These are phyloP conservation scores for Discostella pseudostelligera DNA, from an alignment of 108 stramenopile genomes.

Conservation along the genomic window DNA sequence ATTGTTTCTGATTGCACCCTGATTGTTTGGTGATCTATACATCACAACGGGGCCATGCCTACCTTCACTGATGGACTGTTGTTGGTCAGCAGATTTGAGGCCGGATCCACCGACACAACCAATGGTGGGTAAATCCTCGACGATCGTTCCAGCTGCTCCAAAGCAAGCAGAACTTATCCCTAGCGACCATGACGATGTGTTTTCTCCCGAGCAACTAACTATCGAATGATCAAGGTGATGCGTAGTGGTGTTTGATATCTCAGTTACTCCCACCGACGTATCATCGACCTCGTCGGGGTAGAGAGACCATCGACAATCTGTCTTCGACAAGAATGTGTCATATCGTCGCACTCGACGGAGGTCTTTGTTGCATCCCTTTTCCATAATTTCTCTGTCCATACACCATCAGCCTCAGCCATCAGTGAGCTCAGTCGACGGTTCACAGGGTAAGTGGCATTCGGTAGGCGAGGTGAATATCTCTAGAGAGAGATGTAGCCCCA, in stretches of 20 bases:
- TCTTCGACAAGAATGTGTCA: not conserved
- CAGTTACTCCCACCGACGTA: not conserved
- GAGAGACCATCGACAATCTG: not conserved
- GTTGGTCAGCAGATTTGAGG: too few species aligned
- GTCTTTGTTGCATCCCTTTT: not conserved
- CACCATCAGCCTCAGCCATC: too few species aligned
- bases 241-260: not conserved
- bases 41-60: conserved; percentile 20
- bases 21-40: conserved; percentile 9
- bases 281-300: not conserved
- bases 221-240: not conserved
- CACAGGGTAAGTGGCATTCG: too few species aligned
- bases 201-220: too few species aligned
- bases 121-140: not conserved
- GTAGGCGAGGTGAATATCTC: too few species aligned
- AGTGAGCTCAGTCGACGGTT: too few species aligned
- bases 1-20: conserved; percentile 1
- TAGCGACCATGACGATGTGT: too few species aligned
- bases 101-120: not conserved
- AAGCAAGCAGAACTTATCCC: not conserved
- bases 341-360: not conserved
- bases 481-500: too few species aligned
- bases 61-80: conserved; percentile 22
- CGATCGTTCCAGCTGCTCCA: not conserved
- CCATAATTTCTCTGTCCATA: not conserved